phyloP scores from a whole-genome alignment of 257 asterid genomes.

The Plantago ovata region DNA sequence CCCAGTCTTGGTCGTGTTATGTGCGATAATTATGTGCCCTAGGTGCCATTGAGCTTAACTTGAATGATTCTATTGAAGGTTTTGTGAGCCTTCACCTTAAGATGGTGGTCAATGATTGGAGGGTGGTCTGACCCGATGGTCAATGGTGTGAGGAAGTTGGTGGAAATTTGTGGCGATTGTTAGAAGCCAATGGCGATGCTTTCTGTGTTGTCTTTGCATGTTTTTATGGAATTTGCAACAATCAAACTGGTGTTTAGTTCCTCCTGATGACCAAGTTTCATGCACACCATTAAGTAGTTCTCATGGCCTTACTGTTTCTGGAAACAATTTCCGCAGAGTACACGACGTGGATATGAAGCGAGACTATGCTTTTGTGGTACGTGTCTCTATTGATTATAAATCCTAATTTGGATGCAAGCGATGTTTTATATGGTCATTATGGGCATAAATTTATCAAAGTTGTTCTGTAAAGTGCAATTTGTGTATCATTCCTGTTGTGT shows the following conservation, averaged over 20 bases:
- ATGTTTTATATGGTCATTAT: constrained; percentile 1
- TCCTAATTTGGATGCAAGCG: not conserved
- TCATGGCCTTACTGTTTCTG: constrained; percentile 99
- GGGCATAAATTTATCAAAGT: not conserved
- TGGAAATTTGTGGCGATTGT: constrained; percentile 80
- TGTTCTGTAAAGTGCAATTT: constrained; percentile 15
- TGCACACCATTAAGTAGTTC: constrained; percentile 83
- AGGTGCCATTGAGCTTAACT: constrained; percentile 69
- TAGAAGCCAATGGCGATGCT: constrained; percentile 95
- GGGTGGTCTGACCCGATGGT: constrained; percentile 92
- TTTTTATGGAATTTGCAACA: constrained; percentile 92
- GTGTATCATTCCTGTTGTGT: constrained; percentile 28
- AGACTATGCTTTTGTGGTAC: constrained; percentile 97
- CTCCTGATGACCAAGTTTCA: constrained; percentile 92
- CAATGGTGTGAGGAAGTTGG: constrained; percentile 89
- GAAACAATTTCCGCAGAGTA: constrained; percentile 99
- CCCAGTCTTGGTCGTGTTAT: constrained; percentile 50
- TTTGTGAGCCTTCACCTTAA: constrained; percentile 65
- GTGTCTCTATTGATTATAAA: constrained; percentile 28
- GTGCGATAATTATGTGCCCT: constrained; percentile 45
- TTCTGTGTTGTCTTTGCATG: constrained; percentile 91
- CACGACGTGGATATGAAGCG: constrained; percentile 99
- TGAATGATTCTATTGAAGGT: constrained; percentile 96
- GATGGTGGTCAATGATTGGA: constrained; percentile 83
- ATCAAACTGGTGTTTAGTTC: constrained; percentile 98